Percentiles rank a stretch among this genome's conserved stretches.
phyloP scores from a whole-genome alignment of 345 rosid species.

The Aquilaria sinensis region DNA sequence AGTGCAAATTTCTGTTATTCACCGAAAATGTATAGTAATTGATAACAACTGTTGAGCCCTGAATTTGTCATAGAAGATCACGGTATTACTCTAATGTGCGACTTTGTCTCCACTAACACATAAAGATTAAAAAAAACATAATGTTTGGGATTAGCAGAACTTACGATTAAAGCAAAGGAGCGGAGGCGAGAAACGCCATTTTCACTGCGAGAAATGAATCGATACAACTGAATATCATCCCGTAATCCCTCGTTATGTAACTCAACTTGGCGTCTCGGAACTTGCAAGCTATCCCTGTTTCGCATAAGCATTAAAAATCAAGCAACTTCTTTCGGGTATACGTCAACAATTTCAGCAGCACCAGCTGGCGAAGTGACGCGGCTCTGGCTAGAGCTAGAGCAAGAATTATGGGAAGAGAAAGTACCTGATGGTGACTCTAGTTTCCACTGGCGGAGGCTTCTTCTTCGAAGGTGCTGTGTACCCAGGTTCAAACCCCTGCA shows the following conservation, averaged over 20 bases:
- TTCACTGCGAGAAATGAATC: slow-evolving; percentile 42
- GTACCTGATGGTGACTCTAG: slow-evolving; percentile 61
- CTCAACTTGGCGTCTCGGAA: slow-evolving; percentile 30
- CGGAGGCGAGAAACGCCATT: slow-evolving; percentile 54
- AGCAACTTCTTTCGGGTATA: not conserved
- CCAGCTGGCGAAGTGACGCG: slow-evolving; percentile 4
- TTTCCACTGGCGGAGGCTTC: slow-evolving; percentile 46
- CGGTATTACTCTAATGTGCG: not conserved
- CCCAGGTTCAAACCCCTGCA: slow-evolving; percentile 73
- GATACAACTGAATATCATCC: slow-evolving; percentile 21
- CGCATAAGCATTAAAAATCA: not conserved
- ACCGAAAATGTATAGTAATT: not conserved
- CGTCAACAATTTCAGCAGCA: not conserved
- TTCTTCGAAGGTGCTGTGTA: slow-evolving; percentile 52
- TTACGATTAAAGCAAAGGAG: slow-evolving; percentile 53
- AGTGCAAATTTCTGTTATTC: not conserved
- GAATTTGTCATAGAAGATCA: not conserved
- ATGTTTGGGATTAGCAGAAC: slow-evolving; percentile 11
- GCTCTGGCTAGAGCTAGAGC: not conserved
- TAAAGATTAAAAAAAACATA: not conserved
- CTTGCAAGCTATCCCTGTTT: slow-evolving; percentile 54
- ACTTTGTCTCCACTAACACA: not conserved
- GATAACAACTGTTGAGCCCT: not conserved
- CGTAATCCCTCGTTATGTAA: slow-evolving; percentile 16
- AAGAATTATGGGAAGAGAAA: not conserved